Evolutionary conservation across 768 basidiomycete species (phyloP), one percentile per base, ranked within the genome.

Genomic region (Pleurotus cornucopiae): DNA sequence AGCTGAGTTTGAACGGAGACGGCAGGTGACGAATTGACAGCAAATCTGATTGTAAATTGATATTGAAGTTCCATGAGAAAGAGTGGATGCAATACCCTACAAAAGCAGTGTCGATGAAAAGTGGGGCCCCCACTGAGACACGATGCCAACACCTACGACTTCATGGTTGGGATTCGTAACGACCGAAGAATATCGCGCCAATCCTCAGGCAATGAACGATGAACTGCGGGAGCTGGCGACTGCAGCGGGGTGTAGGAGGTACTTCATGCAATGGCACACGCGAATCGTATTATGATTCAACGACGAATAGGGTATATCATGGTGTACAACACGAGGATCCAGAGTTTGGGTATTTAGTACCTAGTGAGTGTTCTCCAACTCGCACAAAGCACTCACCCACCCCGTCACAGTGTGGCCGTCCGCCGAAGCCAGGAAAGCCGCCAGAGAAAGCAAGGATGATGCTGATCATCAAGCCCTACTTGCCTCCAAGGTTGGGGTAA

Each of bases 121-220:
- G 30, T 30, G 6, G 30, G 30, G 30, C 7, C 30, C 21, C 30
- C 30, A 30, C 30, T 18, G 4, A 16, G 13, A 47, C 13, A 47
- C 18, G 23, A 47, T 47, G 46, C 13, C 51, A 16, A 52, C 37
- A 12, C 21, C 13, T n/a, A 21, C 51, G 9, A 52, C 51, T 12
- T 38, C 51, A n/a, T 52, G 51, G 51, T 11, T 52, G 38, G 51
- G 51, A 20, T 41, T 52, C 21, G 38, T 40, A 4, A 52, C 51
- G n/a, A 40, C 51, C 3, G 18, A 40, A 23, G n/a, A 20, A 16
- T 52, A 52, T 41, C 51, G 51, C 5, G 23, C 7, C 6, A 18
- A 39, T 21, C 16, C 38, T 11, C 11, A 30, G 9, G 21, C 18
- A 2, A 37, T 52, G 18, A 52, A 41, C 38, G 39, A 25, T 6